phyloP scores from a whole-genome alignment of 129 eudicot species.

The Flaveria brownii region DNA sequence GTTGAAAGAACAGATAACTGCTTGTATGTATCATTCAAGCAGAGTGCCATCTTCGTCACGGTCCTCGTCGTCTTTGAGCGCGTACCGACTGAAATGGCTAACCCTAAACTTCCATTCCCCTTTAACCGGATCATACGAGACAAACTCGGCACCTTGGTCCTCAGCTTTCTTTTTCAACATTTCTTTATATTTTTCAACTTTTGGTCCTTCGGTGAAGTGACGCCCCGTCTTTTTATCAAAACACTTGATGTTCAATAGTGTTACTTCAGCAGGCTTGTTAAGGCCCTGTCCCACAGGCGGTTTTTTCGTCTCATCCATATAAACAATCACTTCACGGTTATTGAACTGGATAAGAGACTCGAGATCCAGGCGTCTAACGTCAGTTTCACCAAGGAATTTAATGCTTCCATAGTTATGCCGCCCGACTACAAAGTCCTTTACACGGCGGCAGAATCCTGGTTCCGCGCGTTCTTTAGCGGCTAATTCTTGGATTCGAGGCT shows the following conservation, averaged over 20 bases:
- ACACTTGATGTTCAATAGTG: slow-evolving; percentile 86
- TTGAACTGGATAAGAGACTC: slow-evolving; percentile 87
- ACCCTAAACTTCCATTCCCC: slow-evolving; percentile 98
- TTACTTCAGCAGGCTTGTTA: slow-evolving; percentile 93
- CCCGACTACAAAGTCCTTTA: slow-evolving; percentile 82
- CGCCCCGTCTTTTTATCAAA: slow-evolving; percentile 76
- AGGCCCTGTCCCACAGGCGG: slow-evolving; percentile 98
- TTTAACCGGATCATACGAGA: slow-evolving; percentile 73
- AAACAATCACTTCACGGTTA: slow-evolving; percentile 86
- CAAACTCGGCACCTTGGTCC: slow-evolving; percentile 97
- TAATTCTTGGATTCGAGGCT: slow-evolving; percentile 85
- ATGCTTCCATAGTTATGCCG: slow-evolving; percentile 78
- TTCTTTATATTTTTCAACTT: slow-evolving; percentile 79
- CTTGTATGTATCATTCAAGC: slow-evolving; percentile 16
- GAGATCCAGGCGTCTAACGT: slow-evolving; percentile 77
- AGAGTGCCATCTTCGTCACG: slow-evolving; percentile 17
- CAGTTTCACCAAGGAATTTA: slow-evolving; percentile 89
- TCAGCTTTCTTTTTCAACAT: slow-evolving; percentile 81
- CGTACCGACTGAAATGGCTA: slow-evolving; percentile 74
- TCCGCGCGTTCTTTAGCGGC: slow-evolving; percentile 96
- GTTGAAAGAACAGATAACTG: not conserved
- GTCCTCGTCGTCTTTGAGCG: slow-evolving; percentile 54
- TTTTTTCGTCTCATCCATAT: slow-evolving; percentile 92
- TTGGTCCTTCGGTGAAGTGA: slow-evolving; percentile 69
- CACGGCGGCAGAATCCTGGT: slow-evolving; percentile 84